Conservation (phyloP, 768 basidiomycete genomes). For the Russula brevipes region DNA sequence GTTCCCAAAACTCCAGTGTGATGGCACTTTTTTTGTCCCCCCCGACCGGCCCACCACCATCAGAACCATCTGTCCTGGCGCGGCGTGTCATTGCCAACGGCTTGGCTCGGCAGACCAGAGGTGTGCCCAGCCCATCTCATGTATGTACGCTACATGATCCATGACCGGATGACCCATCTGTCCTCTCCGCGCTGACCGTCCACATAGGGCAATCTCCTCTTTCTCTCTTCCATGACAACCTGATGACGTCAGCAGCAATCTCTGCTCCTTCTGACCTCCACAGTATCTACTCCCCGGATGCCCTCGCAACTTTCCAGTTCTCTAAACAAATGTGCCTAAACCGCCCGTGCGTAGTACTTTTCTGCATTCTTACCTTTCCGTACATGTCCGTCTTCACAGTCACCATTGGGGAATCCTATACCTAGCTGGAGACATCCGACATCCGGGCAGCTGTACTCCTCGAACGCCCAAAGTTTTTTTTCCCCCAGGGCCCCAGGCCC, state of each 20-base stretch:
- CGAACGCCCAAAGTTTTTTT: not conserved
- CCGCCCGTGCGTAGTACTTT: no score
- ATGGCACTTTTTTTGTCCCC: not conserved
- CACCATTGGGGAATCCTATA: not conserved
- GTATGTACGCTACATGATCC: not conserved
- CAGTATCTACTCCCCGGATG: not conserved
- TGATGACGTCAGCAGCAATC: not conserved
- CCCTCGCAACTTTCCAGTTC: not conserved
- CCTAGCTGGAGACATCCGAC: not conserved
- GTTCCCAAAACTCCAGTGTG: not conserved
- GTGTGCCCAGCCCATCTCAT: no score
- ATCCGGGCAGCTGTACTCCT: not conserved
- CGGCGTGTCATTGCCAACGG: not conserved
- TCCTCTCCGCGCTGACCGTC: not conserved
- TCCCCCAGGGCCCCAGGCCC: no score
- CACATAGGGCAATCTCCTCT: not conserved
- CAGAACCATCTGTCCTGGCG: slow-evolving; percentile 2
- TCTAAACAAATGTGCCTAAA: not conserved
- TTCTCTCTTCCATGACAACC: not conserved
- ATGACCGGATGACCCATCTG: not conserved
- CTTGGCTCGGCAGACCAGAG: not conserved
- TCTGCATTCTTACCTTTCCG: not conserved
- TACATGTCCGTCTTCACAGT: not conserved
- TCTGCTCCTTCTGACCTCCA: not conserved
- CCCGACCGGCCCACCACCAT: not conserved